Conservation (phyloP, 345 rosid genomes). For the Populus tremula region DNA sequence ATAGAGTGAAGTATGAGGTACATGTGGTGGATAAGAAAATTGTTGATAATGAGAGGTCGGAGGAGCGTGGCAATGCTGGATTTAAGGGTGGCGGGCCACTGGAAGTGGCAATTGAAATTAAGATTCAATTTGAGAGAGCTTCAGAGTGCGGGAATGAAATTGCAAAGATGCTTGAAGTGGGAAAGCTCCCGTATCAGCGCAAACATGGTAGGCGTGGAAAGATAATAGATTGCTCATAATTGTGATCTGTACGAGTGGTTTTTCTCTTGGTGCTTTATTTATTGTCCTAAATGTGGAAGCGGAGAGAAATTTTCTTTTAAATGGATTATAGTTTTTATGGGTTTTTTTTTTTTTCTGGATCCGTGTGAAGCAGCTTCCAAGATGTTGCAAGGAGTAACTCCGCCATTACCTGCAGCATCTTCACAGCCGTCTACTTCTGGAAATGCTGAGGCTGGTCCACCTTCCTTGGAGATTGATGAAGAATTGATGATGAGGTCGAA, state of each 20-base stretch:
- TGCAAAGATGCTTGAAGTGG: constrained; percentile 81
- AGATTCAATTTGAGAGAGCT: constrained; percentile 69
- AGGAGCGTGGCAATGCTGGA: constrained; percentile 36
- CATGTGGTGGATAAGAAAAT: constrained; percentile 87
- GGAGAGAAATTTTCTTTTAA: background rate
- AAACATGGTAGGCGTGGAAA: constrained; percentile 56
- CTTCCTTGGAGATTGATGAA: constrained; percentile 55
- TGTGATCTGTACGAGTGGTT: constrained; percentile 16
- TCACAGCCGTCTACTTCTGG: constrained; percentile 59
- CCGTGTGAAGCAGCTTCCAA: constrained; percentile 47
- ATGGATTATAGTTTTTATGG: background rate
- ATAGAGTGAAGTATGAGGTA: constrained; percentile 59
- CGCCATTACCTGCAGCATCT: constrained; percentile 50
- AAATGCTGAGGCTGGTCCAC: constrained; percentile 39
- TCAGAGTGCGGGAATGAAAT: constrained; percentile 79
- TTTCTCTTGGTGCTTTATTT: background rate
- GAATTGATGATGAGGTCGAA: constrained; percentile 63
- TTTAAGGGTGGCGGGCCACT: constrained; percentile 34
- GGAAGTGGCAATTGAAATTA: constrained; percentile 62
- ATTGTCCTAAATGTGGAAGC: background rate
- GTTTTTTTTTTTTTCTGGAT: constrained; percentile 8
- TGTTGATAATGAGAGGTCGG: constrained; percentile 48
- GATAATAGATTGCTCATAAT: background rate
- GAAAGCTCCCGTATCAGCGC: constrained; percentile 71
- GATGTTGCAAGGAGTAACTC: constrained; percentile 60